These are phyloP conservation scores for Pisolithus albus DNA, from an alignment of 768 basidiomycete genomes.

Conservation along the genomic window DNA sequence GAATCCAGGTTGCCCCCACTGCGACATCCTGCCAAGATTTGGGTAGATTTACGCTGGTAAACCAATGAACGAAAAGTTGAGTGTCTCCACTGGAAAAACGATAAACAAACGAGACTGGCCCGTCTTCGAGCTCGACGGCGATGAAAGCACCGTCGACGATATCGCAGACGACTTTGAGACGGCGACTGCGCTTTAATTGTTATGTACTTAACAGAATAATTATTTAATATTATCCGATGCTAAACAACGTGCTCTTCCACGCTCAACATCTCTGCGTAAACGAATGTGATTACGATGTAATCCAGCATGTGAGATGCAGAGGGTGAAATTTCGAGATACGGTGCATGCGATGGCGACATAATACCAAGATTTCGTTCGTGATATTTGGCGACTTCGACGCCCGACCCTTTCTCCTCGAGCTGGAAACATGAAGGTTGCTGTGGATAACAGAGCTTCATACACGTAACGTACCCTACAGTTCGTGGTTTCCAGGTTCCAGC, in stretches of 20 bases:
- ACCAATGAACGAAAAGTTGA: not conserved
- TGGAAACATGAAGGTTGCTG: conserved; percentile 1
- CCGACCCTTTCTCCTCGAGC: conserved; percentile 16
- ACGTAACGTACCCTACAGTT: conserved; percentile 11
- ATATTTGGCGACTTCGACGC: conserved; percentile 12
- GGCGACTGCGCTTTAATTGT: conserved; percentile 3
- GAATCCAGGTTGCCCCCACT: conserved; percentile 68
- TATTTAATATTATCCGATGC: not conserved
- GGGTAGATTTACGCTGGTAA: not conserved
- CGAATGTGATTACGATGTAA: conserved; percentile 21
- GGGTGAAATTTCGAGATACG: conserved; percentile 21
- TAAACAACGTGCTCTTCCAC: no score
- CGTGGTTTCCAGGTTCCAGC: conserved; percentile 27
- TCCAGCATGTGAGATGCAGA: conserved; percentile 19
- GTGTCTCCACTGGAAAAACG: not conserved
- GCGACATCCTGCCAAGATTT: conserved; percentile 48
- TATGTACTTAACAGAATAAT: not conserved
- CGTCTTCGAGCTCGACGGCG: conserved; percentile 1
- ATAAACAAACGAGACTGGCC: not conserved
- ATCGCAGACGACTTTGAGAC: conserved; percentile 12
- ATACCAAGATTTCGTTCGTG: conserved; percentile 21
- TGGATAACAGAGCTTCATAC: not conserved
- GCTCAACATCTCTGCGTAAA: no score
- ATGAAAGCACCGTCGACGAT: not conserved
- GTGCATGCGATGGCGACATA: conserved; percentile 15